Conservation (phyloP, 2,329 filamentous ascomycete genomes). For the Paecilomyces sp. region DNA sequence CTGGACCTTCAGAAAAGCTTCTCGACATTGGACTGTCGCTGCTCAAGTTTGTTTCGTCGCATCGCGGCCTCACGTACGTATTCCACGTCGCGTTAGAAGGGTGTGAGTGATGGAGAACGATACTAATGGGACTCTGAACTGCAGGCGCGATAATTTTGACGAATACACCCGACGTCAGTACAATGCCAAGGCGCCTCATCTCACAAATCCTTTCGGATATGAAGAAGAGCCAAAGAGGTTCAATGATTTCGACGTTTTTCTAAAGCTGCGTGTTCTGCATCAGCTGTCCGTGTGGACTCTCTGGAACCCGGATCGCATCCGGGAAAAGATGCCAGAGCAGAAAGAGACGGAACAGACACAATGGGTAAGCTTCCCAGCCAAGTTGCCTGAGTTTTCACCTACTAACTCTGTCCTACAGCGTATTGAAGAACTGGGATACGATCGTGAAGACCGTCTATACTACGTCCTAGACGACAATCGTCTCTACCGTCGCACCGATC, state of each 20-base stretch:
- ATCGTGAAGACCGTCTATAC: constrained; percentile 77
- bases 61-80: constrained; percentile 81
- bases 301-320: constrained; percentile 76
- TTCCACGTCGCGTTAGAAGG: background rate
- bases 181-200: constrained; percentile 63
- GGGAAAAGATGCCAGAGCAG: constrained; percentile 77
- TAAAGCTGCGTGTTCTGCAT: constrained; percentile 72
- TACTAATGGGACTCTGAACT: constrained; percentile 5
- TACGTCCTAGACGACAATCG: constrained; percentile 91
- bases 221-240: constrained; percentile 69
- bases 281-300: constrained; percentile 87
- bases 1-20: constrained; percentile 62
- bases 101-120: constrained; percentile 2
- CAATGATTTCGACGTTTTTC: constrained; percentile 71
- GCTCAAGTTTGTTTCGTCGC: constrained; percentile 88
- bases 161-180: constrained; percentile 90
- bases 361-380: constrained; percentile 57
- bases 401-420: constrained; percentile 29
- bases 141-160: constrained; percentile 78
- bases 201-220: constrained; percentile 76
- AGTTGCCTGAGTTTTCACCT: background rate
- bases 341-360: constrained; percentile 71
- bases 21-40: constrained; percentile 77
- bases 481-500: constrained; percentile 80
- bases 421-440: constrained; percentile 60